A percentile compares a stretch with the other conserved stretches of the same genome.
Evolutionary conservation across 2,329 filamentous ascomycete genomes (phyloP).

Genomic region (Talaromyces sp.): DNA sequence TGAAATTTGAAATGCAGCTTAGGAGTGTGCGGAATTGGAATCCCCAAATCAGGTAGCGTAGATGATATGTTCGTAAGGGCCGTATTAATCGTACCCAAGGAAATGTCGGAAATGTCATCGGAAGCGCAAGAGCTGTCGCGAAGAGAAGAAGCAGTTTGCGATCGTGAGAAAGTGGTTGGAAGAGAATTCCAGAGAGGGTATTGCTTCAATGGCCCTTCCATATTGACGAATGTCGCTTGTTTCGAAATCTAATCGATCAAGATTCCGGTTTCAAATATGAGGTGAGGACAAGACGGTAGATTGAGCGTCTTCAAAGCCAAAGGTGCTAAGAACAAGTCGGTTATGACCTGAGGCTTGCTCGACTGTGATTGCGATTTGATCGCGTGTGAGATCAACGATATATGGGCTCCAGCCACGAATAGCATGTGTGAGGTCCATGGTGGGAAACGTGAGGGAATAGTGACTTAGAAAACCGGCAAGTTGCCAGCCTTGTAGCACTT

Average conservation of each 20-base stretch:
- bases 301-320: neutral
- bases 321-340: neutral
- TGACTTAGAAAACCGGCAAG: constrained; percentile 14
- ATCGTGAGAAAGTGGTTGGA: constrained; percentile 31
- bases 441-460: neutral
- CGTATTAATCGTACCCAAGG: constrained; percentile 23
- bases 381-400: neutral
- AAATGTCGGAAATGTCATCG: constrained; percentile 33
- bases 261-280: neutral
- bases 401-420: constrained; percentile 15
- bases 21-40: constrained; percentile 23
- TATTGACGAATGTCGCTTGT: constrained; percentile 15
- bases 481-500: constrained; percentile 7
- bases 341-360: neutral
- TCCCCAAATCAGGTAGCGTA: constrained; percentile 19
- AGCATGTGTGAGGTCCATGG: constrained; percentile 14
- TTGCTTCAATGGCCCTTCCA: constrained; percentile 25
- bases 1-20: constrained; percentile 19
- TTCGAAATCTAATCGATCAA: neutral
- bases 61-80: constrained; percentile 22
- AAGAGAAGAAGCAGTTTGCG: constrained; percentile 27
- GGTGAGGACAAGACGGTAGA: neutral
- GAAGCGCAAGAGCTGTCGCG: constrained; percentile 39
- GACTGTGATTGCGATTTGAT: neutral
- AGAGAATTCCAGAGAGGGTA: constrained; percentile 35